Evolutionary conservation across 148 eudicot genomes (phyloP).

Genomic region (Silene conica): DNA sequence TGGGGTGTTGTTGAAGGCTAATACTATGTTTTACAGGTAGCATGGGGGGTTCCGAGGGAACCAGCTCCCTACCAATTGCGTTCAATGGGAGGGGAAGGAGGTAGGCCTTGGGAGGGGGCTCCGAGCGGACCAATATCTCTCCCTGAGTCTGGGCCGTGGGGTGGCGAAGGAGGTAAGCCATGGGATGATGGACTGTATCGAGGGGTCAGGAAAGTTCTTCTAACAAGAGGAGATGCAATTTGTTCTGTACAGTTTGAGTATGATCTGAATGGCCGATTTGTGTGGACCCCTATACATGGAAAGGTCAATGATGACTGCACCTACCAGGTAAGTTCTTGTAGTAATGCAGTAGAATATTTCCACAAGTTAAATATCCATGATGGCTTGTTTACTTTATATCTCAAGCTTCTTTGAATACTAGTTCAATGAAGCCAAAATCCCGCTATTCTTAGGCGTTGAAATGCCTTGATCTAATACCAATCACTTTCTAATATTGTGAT

Average conservation of each 20-base stretch:
- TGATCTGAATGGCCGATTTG: constrained; percentile 61
- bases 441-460: neutral
- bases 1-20: neutral
- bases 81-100: constrained; percentile 68
- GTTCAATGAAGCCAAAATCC: neutral
- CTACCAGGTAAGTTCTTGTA: constrained; percentile 21
- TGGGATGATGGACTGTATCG: constrained; percentile 73
- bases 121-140: constrained; percentile 37
- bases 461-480: neutral
- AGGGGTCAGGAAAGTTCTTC: constrained; percentile 53
- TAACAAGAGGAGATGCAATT: constrained; percentile 50
- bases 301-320: constrained; percentile 28
- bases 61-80: constrained; percentile 48
- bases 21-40: constrained; percentile 26
- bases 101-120: constrained; percentile 53
- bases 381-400: too few species aligned
- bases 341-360: neutral
- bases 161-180: constrained; percentile 65
- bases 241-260: constrained; percentile 64
- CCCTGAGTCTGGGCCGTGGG: constrained; percentile 68
- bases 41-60: constrained; percentile 41
- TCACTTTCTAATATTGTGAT: neutral
- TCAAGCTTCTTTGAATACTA: too few species aligned
- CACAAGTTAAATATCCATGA: too few species aligned
- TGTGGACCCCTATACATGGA: constrained; percentile 64